Percentiles rank a stretch among this genome's conserved stretches.
Conservation (phyloP, 805 yeast species). For the Sugiyamaella chiloensis region DNA sequence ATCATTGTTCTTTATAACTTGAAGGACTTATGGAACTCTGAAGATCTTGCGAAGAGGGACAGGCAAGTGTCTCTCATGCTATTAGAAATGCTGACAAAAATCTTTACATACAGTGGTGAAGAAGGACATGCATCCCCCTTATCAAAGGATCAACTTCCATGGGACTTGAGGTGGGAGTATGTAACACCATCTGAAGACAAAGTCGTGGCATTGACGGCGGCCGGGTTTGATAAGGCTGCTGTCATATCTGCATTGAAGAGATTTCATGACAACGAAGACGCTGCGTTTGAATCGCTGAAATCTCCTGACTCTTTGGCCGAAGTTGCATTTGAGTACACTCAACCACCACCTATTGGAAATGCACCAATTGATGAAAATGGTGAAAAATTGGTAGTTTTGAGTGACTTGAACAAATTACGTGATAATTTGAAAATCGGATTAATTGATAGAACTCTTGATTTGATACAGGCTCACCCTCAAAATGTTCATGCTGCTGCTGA, state of each 20-base stretch:
- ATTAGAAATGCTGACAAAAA: constrained; percentile 19
- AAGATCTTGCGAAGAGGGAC: constrained; percentile 14
- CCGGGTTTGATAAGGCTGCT: constrained; percentile 17
- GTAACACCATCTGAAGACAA: constrained; percentile 28
- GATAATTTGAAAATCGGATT: constrained; percentile 20
- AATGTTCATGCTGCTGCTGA: constrained; percentile 24
- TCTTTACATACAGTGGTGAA: constrained; percentile 21
- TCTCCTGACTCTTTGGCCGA: neutral
- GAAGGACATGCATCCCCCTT: constrained; percentile 8
- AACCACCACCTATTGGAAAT: neutral
- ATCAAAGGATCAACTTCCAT: constrained; percentile 20
- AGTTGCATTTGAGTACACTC: neutral
- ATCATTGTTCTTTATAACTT: constrained; percentile 23
- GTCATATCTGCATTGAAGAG: constrained; percentile 16
- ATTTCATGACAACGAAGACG: constrained; percentile 11
- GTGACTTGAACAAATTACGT: constrained; percentile 26
- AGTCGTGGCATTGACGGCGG: constrained; percentile 23
- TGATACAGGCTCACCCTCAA: constrained; percentile 22
- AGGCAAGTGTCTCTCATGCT: constrained; percentile 17
- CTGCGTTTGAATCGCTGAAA: constrained; percentile 9
- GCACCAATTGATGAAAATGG: constrained; percentile 22
- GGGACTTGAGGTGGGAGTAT: constrained; percentile 22
- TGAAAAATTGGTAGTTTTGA: constrained; percentile 15
- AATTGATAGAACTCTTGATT: constrained; percentile 22
- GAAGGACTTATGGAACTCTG: constrained; percentile 20